Conservation (phyloP, 129 eudicot genomes). For the Glebionis coronaria region DNA sequence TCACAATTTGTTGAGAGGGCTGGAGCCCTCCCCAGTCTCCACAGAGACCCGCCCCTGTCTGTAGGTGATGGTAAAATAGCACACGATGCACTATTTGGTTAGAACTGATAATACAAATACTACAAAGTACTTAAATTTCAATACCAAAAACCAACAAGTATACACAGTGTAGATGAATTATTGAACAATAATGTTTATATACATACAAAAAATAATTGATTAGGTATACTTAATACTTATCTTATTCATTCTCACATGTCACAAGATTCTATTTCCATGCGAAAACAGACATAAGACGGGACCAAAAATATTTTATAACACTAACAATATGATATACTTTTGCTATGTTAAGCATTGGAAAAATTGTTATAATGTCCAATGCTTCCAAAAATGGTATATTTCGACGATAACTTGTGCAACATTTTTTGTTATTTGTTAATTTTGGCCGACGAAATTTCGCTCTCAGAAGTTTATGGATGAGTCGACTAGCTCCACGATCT, state of each 20-base stretch:
- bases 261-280: conserved; percentile 17
- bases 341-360: no score
- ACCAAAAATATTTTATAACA: background rate
- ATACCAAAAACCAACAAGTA: background rate
- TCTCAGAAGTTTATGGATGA: no score
- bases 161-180: conserved; percentile 17
- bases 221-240: conserved; percentile 25
- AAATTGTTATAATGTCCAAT: no score
- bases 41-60: no score
- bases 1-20: no score
- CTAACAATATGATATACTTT: background rate
- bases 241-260: background rate
- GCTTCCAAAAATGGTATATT: no score
- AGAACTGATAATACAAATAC: background rate
- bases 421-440: no score
- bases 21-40: no score
- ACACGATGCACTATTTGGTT: background rate
- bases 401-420: no score
- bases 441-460: no score
- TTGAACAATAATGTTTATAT: conserved; percentile 13
- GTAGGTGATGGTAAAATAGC: background rate
- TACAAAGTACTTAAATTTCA: background rate
- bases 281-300: conserved; percentile 13
- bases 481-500: no score
- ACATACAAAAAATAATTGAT: conserved; percentile 16